A percentile compares a stretch with the other conserved stretches of the same genome.
phyloP scores from a whole-genome alignment of 2,329 filamentous ascomycete genomes.

The Arthrobotrys entomopaga region DNA sequence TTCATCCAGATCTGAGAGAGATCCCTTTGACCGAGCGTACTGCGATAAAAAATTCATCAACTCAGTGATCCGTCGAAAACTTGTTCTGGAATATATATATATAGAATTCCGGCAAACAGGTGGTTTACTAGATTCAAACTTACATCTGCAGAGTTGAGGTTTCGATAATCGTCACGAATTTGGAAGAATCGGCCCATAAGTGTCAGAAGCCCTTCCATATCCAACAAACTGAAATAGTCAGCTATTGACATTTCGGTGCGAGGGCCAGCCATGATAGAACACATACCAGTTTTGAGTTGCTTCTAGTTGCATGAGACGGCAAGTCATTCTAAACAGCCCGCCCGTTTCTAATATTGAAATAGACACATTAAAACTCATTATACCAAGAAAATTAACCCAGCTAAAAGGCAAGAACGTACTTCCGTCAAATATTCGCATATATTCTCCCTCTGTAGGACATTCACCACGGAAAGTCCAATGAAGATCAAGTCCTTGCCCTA shows the following conservation, averaged over 20 bases:
- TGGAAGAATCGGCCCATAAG: conserved; percentile 17
- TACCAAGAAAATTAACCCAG: background rate
- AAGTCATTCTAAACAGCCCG: conserved; percentile 15
- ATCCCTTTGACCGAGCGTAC: conserved; percentile 22
- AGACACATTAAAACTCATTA: too few relatives aligned
- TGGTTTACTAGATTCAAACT: background rate
- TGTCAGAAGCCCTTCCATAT: background rate
- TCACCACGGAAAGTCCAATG: conserved; percentile 27
- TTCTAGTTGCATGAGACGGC: conserved; percentile 4
- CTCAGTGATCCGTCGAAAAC: too few relatives aligned
- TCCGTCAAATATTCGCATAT: conserved; percentile 15
- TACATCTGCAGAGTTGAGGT: background rate
- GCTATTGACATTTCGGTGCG: too few relatives aligned
- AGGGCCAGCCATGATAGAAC: too few relatives aligned
- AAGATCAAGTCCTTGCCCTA: conserved; percentile 18
- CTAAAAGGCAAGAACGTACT: background rate
- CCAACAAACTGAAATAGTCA: background rate
- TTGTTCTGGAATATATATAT: too few relatives aligned
- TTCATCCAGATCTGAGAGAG: conserved; percentile 33
- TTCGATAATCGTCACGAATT: conserved; percentile 20
- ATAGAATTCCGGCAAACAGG: too few relatives aligned
- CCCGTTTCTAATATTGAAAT: conserved; percentile 29
- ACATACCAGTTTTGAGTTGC: conserved; percentile 7
- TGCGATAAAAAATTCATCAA: background rate
- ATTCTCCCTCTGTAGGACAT: conserved; percentile 13